Evolutionary conservation across 1,139 yeast genomes (phyloP).

Genomic region (Hansenula sp.): DNA sequence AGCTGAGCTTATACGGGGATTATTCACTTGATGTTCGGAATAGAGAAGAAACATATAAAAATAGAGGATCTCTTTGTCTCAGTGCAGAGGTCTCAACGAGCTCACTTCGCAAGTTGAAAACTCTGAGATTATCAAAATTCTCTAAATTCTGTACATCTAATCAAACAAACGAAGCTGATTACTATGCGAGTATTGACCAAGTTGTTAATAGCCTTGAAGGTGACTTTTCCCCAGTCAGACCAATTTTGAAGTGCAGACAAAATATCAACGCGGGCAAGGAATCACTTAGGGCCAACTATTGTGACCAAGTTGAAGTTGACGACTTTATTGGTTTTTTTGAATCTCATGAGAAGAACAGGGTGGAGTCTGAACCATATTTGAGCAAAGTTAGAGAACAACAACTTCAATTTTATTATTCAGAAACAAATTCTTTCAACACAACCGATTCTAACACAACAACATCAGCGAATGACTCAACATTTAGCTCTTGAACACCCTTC

Average conservation of each 20-base stretch:
- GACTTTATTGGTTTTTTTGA: slow-evolving; percentile 30
- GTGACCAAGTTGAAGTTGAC: slow-evolving; percentile 28
- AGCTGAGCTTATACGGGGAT: not conserved
- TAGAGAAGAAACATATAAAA: slow-evolving; percentile 7
- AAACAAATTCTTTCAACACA: slow-evolving; percentile 1
- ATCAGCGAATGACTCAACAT: not conserved
- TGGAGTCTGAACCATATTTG: slow-evolving; percentile 25
- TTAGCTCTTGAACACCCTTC: not conserved
- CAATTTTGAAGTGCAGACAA: slow-evolving; percentile 28
- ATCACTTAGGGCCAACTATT: slow-evolving; percentile 24
- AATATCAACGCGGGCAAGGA: slow-evolving; percentile 28
- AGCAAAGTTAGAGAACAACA: slow-evolving; percentile 28
- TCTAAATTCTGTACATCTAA: slow-evolving; percentile 2
- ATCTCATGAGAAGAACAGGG: slow-evolving; percentile 25
- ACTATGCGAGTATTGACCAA: not conserved
- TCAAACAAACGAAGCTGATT: not conserved
- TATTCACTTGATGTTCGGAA: not conserved
- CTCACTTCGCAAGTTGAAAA: not conserved
- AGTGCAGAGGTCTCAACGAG: slow-evolving; percentile 1
- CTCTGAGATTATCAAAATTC: slow-evolving; percentile 1
- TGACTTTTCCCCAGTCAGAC: slow-evolving; percentile 2
- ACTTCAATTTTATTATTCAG: slow-evolving; percentile 24
- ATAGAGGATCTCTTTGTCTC: slow-evolving; percentile 10
- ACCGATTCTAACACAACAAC: not conserved
- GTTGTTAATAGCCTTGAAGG: not conserved